phyloP scores from a whole-genome alignment of 805 yeast species.

The Tanozyma kutaoensis region DNA sequence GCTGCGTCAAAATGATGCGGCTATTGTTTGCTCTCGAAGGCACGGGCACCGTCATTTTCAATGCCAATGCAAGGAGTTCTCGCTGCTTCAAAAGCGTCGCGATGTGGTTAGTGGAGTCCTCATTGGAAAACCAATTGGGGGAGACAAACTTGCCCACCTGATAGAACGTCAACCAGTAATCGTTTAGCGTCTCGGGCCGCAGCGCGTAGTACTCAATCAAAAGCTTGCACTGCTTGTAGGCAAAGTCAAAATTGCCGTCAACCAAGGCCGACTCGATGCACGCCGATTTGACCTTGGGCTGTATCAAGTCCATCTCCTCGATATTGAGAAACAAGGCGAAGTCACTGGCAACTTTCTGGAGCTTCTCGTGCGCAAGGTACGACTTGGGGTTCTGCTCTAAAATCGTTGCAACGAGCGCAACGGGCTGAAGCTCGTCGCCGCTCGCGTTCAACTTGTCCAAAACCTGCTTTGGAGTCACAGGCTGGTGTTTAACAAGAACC shows the following conservation, averaged over 20 bases:
- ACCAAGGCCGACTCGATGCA: slow-evolving; percentile 60
- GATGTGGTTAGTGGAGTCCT: slow-evolving; percentile 5
- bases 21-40: slow-evolving; percentile 42
- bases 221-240: slow-evolving; percentile 29
- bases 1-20: slow-evolving; percentile 43
- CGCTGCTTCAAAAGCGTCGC: slow-evolving; percentile 34
- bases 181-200: slow-evolving; percentile 8
- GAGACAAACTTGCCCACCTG: slow-evolving; percentile 49
- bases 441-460: slow-evolving; percentile 3
- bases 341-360: slow-evolving; percentile 26
- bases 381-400: slow-evolving; percentile 42
- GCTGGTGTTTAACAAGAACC: slow-evolving; percentile 3
- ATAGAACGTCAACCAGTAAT: slow-evolving; percentile 58
- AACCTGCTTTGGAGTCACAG: slow-evolving; percentile 7
- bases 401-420: slow-evolving; percentile 22
- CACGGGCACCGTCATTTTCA: slow-evolving; percentile 19
- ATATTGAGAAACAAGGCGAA: slow-evolving; percentile 26
- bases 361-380: slow-evolving; percentile 29
- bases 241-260: slow-evolving; percentile 47
- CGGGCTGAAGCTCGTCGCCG: slow-evolving; percentile 4
- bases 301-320: slow-evolving; percentile 2
- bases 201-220: slow-evolving; percentile 16
- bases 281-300: slow-evolving; percentile 22
- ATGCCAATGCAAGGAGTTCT: slow-evolving; percentile 36
- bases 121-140: slow-evolving; percentile 9